Base-by-base conservation (phyloP, 768 basidiomycete species). In the Chalciporus chontae region DNA sequence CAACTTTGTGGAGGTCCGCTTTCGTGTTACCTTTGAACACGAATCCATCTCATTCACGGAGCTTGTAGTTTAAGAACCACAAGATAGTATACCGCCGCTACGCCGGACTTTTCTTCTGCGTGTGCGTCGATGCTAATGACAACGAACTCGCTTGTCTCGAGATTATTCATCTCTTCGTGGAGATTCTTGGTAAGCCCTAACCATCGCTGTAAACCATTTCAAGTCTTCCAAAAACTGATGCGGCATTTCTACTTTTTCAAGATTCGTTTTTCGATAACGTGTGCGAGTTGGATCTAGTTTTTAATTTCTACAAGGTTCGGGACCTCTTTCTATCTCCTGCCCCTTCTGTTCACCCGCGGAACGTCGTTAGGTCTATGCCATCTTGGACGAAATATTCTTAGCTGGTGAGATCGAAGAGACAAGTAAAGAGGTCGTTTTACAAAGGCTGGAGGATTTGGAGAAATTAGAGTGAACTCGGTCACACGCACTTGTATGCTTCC, bases 211-310 rank as follows among this genome's bases (percentile, higher is more conserved):
- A 43, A 18, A 2, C 19, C 26, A 6, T 47, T 15, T 43, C 19
- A 14, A 8, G 26, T n/a, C 26, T 42, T 47, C 2, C 26, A 36
- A 17, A n/a, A 2, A 6, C 44, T 53, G 8, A 61, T 11, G 44
- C 40, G 18, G 1, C 1, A 3, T 26, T 50, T 26, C 45, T n/a
- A 18, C 10, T 50, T 45, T 19, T 24, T 50, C 48, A 50, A 96
- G 95, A 98, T 66, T 84, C 94, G 0, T 99, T 98, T 76, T 99
- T 99, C 62, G 94, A 97, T 65, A 98, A 99, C 59, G 96, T 99
- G 2, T 97, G 96, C 72, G 94, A 97, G 68, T 76, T 97, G 26
- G 96, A 98, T 64, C 80, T 99, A 0, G 96, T 99, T 3, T 99
- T 98, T 76, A 97, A 97, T 69, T 99, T 98, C 67, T 96, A 98